Evolutionary conservation across 1,284 basidiomycete species (phyloP), one percentile per base, ranked within the genome.

Genomic region (Pseudozyma thailandica): DNA sequence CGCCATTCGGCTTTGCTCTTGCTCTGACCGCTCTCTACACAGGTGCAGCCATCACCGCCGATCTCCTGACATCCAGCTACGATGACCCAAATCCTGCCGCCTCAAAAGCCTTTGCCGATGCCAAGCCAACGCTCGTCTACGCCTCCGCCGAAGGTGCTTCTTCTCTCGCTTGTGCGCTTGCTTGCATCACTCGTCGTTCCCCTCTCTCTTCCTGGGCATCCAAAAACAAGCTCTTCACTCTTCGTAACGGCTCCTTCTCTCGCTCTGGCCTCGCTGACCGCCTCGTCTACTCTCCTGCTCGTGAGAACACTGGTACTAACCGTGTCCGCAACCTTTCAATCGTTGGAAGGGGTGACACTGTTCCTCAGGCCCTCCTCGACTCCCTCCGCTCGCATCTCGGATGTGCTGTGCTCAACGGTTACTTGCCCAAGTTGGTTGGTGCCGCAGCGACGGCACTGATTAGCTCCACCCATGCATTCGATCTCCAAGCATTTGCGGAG

Each of bases 401-500:
- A n/a, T 74, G 62, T 37, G 62, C 80, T 1, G 79, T 81, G 4
- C 72, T 76, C 61, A 74, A 82, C 33, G 59, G 62, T 3, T 82
- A 77, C 30, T 47, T 81, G 0, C 80, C 80, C 1, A 33, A 30
- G 1, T 38, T 51, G 6, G 26, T 38, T 3, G 38, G 21, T 1
- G 63, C 62, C 1, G 55, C 57, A 9, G 43, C 68, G 10, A 75
- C 77, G 2, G 75, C 77, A 0, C 65, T 80, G 0, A 39, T 81
- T 28, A 65, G 66, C n/a, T 51, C 74, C 2, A 66, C 79, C 0
- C 76, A 82, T 38, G 57, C 75, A 10, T 72, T 72, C 49, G 81
- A 82, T 44, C 53, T 82, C 6, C 81, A 82, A 37, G 77, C 77
- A 2, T 82, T 82, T 55, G 73, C 74, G 20, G 55, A 63, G 15